Evolutionary conservation across 2,329 filamentous ascomycete genomes (phyloP).

Genomic region (Xylaria sp.): DNA sequence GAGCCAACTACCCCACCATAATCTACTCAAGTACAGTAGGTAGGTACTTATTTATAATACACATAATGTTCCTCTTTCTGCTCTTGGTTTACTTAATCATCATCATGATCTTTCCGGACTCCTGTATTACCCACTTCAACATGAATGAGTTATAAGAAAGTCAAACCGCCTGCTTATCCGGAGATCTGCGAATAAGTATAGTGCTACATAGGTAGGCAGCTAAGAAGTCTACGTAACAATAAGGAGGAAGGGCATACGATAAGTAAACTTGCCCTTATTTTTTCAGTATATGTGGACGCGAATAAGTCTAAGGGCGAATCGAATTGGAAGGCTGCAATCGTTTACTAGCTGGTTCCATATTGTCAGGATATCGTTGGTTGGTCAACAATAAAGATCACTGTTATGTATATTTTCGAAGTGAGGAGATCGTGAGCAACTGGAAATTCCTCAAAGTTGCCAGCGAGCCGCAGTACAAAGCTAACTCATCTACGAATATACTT

Average conservation of each 20-base stretch:
- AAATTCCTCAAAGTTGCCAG: not conserved
- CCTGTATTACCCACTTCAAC: not conserved
- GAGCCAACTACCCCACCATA: constrained; percentile 10
- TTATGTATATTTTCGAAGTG: no score
- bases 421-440: no score
- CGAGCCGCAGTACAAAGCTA: not conserved
- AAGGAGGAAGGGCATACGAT: not conserved
- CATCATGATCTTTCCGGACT: not conserved
- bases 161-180: no score
- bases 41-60: no score
- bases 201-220: not conserved
- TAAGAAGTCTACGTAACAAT: not conserved
- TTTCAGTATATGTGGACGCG: no score
- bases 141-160: not conserved
- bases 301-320: no score
- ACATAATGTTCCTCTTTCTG: no score
- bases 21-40: not conserved
- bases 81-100: not conserved
- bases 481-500: not conserved
- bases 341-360: no score
- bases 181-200: not conserved
- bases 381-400: no score
- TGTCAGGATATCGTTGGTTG: no score
- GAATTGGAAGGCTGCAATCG: no score
- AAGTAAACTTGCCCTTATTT: no score